phyloP scores from a whole-genome alignment of 768 basidiomycete genomes.

The Collybia sp. region DNA sequence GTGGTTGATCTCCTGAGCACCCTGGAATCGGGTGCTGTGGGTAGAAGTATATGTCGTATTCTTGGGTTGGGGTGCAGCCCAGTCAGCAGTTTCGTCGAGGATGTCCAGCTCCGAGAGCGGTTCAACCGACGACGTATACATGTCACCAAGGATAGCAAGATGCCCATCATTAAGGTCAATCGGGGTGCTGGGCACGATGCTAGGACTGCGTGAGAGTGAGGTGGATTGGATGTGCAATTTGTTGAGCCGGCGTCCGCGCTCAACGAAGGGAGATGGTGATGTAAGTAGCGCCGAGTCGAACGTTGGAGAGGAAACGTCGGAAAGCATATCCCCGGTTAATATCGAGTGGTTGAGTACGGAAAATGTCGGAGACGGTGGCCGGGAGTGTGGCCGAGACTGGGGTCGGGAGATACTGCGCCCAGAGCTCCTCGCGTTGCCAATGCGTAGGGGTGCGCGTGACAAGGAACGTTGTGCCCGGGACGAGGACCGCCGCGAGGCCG shows the following conservation, averaged over 20 bases:
- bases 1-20: no score
- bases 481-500: slow-evolving; percentile 32
- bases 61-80: slow-evolving; percentile 1
- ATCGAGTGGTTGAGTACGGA: slow-evolving; percentile 9
- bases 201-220: slow-evolving; percentile 46
- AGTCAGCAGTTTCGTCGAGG: slow-evolving; percentile 12
- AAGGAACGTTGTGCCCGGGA: slow-evolving; percentile 42
- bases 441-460: slow-evolving; percentile 42
- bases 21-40: no score
- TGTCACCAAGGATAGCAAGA: slow-evolving; percentile 8
- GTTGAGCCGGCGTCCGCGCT: slow-evolving; percentile 28
- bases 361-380: slow-evolving; percentile 17
- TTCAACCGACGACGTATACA: slow-evolving; percentile 7
- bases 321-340: slow-evolving; percentile 14
- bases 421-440: slow-evolving; percentile 29
- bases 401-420: slow-evolving; percentile 36
- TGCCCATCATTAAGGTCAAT: slow-evolving; percentile 19
- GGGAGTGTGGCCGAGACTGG: slow-evolving; percentile 14
- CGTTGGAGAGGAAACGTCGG: slow-evolving; percentile 17
- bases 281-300: slow-evolving; percentile 19
- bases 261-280: slow-evolving; percentile 22
- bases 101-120: slow-evolving; percentile 11
- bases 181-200: slow-evolving; percentile 42
- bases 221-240: slow-evolving; percentile 14
- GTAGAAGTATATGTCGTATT: no score